Evolutionary conservation across 768 basidiomycete species (phyloP), one percentile per base, ranked within the genome.

Genomic region (Hysterangium stoloniferum): DNA sequence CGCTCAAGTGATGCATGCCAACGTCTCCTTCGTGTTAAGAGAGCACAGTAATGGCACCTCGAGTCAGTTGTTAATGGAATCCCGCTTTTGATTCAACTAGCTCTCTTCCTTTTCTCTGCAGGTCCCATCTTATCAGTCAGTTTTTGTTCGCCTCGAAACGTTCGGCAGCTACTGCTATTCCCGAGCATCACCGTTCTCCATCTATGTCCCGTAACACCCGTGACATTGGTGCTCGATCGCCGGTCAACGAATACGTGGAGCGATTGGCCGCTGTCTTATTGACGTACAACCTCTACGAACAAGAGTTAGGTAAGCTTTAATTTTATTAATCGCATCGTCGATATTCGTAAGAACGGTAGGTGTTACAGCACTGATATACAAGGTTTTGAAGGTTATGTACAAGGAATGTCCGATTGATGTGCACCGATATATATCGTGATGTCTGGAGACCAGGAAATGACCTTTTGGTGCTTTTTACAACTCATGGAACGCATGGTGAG

Each of bases 341-440:
- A n/a, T n/a, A n/a, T n/a, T n/a, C n/a, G n/a, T n/a, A n/a, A n/a
- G n/a, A n/a, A n/a, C n/a, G n/a, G n/a, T n/a, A n/a, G n/a, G n/a
- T n/a, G n/a, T n/a, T 1, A 35, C 12, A 31, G 19, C 48, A 37
- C 56, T 66, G 52, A 68, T 36, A 15, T 32, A 2, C 9, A 42
- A 52, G 43, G 48, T n/a, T 32, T 44, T 48, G 51, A 54, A 85
- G 92, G 94, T 25, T 97, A 98, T 64, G 96, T 98, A 4, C 96
- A 98, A 66, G 96, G 96, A 28, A 98, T 98, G 96, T 92, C 89
- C 2, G 96, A 99, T 66, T 77, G 98, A 12, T 88, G 89, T 58
- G 85, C 90, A 3, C 96, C 96, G 11, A 68, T 98, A 5, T 98
- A 97, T 61, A 84, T 98, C 22, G 88, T 93, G 13, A 83, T 89